Percentiles rank a stretch among this genome's conserved stretches.
Evolutionary conservation across 257 asterid species (phyloP).

Genomic region (Solanum boliviense): DNA sequence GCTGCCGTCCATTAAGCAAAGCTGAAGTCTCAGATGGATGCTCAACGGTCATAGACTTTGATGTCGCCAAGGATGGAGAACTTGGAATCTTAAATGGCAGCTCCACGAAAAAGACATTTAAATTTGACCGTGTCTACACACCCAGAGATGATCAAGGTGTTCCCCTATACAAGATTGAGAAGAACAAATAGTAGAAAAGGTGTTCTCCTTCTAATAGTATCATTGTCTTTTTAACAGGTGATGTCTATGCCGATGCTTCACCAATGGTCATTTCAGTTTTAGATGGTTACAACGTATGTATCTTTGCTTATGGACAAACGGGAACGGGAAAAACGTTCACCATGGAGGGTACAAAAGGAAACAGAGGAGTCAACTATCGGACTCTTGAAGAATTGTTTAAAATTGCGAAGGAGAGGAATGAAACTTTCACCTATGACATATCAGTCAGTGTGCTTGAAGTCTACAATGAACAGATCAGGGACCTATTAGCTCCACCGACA

Average conservation of each 20-base stretch:
- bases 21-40: slow-evolving; percentile 48
- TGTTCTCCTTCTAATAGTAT: background rate
- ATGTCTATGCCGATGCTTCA: slow-evolving; percentile 89
- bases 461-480: slow-evolving; percentile 92
- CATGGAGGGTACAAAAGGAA: slow-evolving; percentile 84
- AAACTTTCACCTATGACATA: slow-evolving; percentile 49
- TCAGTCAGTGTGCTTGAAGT: slow-evolving; percentile 99
- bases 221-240: slow-evolving; percentile 36
- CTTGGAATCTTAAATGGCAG: slow-evolving; percentile 54
- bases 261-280: slow-evolving; percentile 89
- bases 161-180: background rate
- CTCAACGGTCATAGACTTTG: slow-evolving; percentile 73
- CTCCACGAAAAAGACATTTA: slow-evolving; percentile 55
- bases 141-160: slow-evolving; percentile 93
- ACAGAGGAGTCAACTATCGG: slow-evolving; percentile 91
- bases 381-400: slow-evolving; percentile 81
- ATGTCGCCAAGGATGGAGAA: slow-evolving; percentile 90
- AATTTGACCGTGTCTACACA: slow-evolving; percentile 83
- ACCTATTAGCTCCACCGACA: slow-evolving; percentile 58
- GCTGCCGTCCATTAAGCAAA: slow-evolving; percentile 94
- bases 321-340: slow-evolving; percentile 99
- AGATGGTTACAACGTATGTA: slow-evolving; percentile 95
- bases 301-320: slow-evolving; percentile 97
- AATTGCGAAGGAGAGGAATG: slow-evolving; percentile 63
- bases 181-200: background rate